Evolutionary conservation across 2,329 filamentous ascomycete species (phyloP), one percentile per base, ranked within the genome.

Genomic region (Cladosporium halotolerans): DNA sequence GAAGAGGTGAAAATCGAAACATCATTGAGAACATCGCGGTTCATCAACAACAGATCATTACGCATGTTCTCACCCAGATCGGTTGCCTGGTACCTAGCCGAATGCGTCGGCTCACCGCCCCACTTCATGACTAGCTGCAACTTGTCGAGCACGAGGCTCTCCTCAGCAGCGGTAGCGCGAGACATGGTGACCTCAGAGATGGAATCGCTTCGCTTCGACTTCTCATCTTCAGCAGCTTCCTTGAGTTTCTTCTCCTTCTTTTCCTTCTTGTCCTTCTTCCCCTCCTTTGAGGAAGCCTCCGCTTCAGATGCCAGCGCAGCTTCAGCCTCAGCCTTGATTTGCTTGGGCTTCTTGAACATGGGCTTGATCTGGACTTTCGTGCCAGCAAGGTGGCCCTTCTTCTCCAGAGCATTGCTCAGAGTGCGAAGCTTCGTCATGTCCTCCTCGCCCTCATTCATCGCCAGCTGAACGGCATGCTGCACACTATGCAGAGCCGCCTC

Each of bases 341-440:
- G 58, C 64, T 84, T 89, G 64, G 89, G 85, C 73, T 92, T 96
- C 48, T 91, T 84, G 71, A 99, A 99, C 90, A 99, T 96, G 9
- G 93, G 93, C 71, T 99, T 99, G 68, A 99, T 97, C 71, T 99
- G 93, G 2, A 99, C 90, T 70, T 99, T 99, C 1, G 93, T 99
- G 0, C 93, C 93, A 3, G 90, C 85, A 87, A 92, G 96, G 16
- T 84, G 84, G 1, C 91, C 90, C 70, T 99, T 99, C 72, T 93
- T 95, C 40, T 89, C 84, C 6, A 99, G 75, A 5, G 95, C 92
- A 58, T 92, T 92, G 55, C 87, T 85, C 46, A 99, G 78, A 40
- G 89, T 78, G 59, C 83, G 85, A n/a, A 99, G 82, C 72, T 99
- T 99, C 47, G 81, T 83, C 45, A 79, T 79, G 64, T 99, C 95